Evolutionary conservation across 2,329 filamentous ascomycete genomes (phyloP).

Genomic region (Pseudogymnoascus pannorum): DNA sequence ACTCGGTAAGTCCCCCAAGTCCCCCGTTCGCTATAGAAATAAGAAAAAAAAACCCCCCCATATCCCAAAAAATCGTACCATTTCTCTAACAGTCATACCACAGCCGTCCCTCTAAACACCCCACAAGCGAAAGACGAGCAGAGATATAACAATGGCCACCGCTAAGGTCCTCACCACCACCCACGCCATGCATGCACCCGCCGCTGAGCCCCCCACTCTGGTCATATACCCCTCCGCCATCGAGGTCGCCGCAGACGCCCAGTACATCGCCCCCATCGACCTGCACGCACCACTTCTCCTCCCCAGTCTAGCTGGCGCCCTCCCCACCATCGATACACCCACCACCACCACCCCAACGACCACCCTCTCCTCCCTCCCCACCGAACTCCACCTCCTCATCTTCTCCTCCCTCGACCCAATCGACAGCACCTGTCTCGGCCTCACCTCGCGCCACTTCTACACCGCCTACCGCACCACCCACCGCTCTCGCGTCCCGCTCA

Average conservation of each 20-base stretch:
- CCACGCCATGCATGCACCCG: background rate
- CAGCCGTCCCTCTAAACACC: background rate
- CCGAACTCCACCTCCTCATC: constrained; percentile 52
- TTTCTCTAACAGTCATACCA: background rate
- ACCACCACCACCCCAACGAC: background rate
- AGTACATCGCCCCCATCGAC: background rate
- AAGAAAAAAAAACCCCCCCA: background rate
- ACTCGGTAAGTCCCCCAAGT: background rate
- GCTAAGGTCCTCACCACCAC: background rate
- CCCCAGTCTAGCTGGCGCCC: background rate
- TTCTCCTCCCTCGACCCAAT: constrained; percentile 58
- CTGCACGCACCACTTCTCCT: background rate
- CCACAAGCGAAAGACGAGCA: background rate
- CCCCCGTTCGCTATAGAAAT: too few species aligned
- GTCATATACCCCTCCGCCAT: constrained; percentile 18
- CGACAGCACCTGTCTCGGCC: constrained; percentile 54
- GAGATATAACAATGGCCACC: background rate
- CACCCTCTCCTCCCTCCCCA: constrained; percentile 44
- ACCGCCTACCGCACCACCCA: constrained; percentile 50
- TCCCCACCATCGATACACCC: background rate
- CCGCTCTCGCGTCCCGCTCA: constrained; percentile 45
- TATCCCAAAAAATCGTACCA: constrained; percentile 18
- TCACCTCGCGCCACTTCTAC: constrained; percentile 52
- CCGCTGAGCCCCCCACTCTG: background rate
- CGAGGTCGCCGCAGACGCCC: background rate